Evolutionary conservation across 306 rosid genomes (phyloP).

Genomic region (Oxytropis ochrocephala): DNA sequence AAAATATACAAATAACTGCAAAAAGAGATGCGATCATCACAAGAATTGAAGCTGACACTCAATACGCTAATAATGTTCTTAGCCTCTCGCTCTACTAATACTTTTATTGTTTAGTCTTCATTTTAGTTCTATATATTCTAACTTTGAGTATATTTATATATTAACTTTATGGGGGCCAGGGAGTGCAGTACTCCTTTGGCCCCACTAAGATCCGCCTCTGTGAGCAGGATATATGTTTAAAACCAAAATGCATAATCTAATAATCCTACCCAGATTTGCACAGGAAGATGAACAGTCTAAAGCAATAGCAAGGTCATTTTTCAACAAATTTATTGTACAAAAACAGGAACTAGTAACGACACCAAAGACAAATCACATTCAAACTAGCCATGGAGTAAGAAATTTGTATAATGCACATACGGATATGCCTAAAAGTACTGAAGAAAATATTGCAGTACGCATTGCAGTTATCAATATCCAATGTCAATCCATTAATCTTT

Average conservation of each 20-base stretch:
- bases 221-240: neutral
- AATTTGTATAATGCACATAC: neutral
- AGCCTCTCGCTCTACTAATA: too few relatives aligned
- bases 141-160: too few relatives aligned
- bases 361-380: neutral
- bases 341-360: neutral
- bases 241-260: neutral
- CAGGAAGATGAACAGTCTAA: neutral
- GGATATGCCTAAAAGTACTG: neutral
- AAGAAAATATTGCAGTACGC: neutral
- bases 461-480: conserved; percentile 32
- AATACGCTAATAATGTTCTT: too few relatives aligned
- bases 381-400: neutral
- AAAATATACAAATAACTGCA: too few relatives aligned
- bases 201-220: neutral
- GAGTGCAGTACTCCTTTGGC: too few relatives aligned
- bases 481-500: conserved; percentile 28
- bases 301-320: neutral
- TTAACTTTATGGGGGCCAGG: too few relatives aligned
- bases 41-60: too few relatives aligned
- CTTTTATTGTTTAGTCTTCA: too few relatives aligned
- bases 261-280: neutral
- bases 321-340: neutral
- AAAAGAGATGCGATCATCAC: too few relatives aligned
- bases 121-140: too few relatives aligned